Evolutionary conservation across 345 rosid genomes (phyloP), one percentile per base, ranked within the genome.

Genomic region (Eucalyptus curtisii): DNA sequence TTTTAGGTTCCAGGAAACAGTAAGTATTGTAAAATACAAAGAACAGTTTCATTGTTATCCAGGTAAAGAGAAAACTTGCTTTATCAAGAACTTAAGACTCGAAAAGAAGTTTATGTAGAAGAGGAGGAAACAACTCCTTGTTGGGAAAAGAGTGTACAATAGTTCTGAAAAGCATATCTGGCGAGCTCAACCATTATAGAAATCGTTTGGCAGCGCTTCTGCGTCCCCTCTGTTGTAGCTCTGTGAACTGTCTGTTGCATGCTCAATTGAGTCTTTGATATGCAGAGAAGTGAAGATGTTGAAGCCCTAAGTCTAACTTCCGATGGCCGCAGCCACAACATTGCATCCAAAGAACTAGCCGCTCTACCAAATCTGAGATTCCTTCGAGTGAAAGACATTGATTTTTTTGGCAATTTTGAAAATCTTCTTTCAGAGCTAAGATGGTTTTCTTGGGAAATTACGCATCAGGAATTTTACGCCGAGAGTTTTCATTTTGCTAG

Each of bases 291-390:
- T 37, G 82, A 71, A 71, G 82, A 71, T 71, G 82, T 71, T 10
- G 45, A 9, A 71, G 82, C 82, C 0, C 4, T 71, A 37, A 71
- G 82, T 42, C 25, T 71, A 24, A 19, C 24, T 71, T 71, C 13
- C 1, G 27, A 71, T 37, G 45, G 82, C 44, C 2, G 5, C 7
- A 2, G 13, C 82, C 12, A 0, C 0, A 0, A 20, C 25, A 8
- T 37, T 37, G 14, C 53, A 33, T 49, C 42, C 13, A 61, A 79
- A 47, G 88, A 49, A 33, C 7, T 89, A 49, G 44, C 40, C 0
- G 30, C 22, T 14, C 17, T 79, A 66, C 1, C n/a, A 19, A 68
- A 50, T 10, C 48, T 82, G 3, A 52, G 89, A 53, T 88, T 88
- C 44, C 89, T 81, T 81, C 20, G 27, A 30, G 15, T 82, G 44